A percentile compares a stretch with the other conserved stretches of the same genome.
Evolutionary conservation across 106 monocot genomes (phyloP).

Genomic region (Dioscorea zingiberensis): DNA sequence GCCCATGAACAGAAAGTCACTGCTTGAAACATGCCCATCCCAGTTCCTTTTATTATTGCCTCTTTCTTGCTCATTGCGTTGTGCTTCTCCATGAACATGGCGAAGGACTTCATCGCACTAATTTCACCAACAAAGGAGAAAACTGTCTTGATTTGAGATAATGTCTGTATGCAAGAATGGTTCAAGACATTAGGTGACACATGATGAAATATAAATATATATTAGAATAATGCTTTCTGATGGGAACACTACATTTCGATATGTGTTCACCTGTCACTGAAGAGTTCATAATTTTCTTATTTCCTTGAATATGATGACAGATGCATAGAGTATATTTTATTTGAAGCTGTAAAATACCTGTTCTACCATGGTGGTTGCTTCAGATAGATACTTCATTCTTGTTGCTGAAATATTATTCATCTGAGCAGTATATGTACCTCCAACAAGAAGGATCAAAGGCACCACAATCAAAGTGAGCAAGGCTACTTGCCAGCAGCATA

Average conservation of each 20-base stretch:
- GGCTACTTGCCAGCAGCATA: constrained; percentile 6
- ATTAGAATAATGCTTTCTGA: no score
- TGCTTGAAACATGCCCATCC: constrained; percentile 32
- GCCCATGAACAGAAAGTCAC: constrained; percentile 50
- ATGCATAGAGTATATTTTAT: no score
- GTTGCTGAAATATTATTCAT: constrained; percentile 24
- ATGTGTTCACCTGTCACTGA: no score
- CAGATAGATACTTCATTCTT: constrained; percentile 16
- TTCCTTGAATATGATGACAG: no score
- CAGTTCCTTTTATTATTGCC: constrained; percentile 33
- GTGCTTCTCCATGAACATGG: constrained; percentile 28
- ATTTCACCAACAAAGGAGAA: constrained; percentile 44
- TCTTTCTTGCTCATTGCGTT: constrained; percentile 34
- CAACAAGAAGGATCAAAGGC: constrained; percentile 19
- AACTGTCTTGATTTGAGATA: constrained; percentile 44
- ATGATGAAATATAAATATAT: no score
- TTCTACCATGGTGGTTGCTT: constrained; percentile 17
- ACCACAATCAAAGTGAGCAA: constrained; percentile 3
- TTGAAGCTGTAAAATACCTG: no score
- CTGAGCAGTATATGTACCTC: constrained; percentile 34
- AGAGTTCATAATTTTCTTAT: no score
- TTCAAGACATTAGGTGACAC: no score
- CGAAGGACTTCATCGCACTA: constrained; percentile 20
- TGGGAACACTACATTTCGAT: no score
- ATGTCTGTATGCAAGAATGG: constrained; percentile 12